Conservation (phyloP, 345 rosid genomes). For the Rhodomyrtus tomentosa region DNA sequence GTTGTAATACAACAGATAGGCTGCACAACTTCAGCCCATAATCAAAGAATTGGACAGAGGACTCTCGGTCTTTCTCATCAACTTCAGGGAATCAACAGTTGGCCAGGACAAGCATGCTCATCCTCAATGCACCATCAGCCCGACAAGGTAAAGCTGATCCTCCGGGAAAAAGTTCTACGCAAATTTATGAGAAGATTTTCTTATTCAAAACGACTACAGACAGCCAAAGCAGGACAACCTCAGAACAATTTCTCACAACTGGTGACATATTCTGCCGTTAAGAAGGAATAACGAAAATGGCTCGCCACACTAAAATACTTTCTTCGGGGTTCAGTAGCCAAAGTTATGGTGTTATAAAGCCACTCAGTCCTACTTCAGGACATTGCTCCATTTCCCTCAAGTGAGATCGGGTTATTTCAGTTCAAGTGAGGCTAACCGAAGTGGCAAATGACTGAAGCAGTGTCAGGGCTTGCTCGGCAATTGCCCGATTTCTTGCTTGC, state of each 20-base stretch:
- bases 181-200: background rate
- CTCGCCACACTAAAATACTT: background rate
- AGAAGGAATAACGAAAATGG: background rate
- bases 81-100: background rate
- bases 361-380: background rate
- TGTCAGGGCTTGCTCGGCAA: conserved; percentile 76
- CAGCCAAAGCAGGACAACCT: background rate
- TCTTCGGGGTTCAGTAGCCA: background rate
- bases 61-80: background rate
- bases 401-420: background rate
- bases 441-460: conserved; percentile 85
- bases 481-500: conserved; percentile 69
- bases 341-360: background rate
- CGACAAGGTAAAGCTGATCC: background rate
- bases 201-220: background rate
- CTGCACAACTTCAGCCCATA: background rate
- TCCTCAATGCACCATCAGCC: background rate
- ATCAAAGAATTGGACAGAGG: background rate
- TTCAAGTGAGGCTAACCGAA: conserved; percentile 56
- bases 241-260: background rate
- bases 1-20: background rate
- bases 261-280: background rate
- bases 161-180: background rate
- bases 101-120: background rate
- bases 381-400: background rate